A percentile compares a stretch with the other conserved stretches of the same genome.
These are phyloP conservation scores for Populus tomentosa DNA, from an alignment of 441 rosid species.

Conservation along the genomic window DNA sequence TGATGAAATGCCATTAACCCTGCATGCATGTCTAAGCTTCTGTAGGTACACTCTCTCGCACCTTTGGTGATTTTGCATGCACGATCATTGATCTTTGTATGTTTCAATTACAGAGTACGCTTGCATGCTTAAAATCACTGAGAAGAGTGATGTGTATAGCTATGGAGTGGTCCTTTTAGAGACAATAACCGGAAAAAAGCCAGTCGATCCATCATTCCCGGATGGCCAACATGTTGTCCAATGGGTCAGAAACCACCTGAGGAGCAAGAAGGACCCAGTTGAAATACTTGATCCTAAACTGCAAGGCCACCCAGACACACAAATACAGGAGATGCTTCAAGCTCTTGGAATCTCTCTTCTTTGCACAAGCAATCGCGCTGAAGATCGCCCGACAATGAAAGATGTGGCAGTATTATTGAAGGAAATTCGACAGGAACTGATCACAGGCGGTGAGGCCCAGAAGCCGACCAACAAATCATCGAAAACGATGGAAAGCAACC, in stretches of 20 bases:
- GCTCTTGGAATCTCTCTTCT: conserved; percentile 64
- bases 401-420: conserved; percentile 58
- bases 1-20: not conserved
- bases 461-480: conserved; percentile 29
- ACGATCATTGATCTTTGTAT: too few relatives aligned
- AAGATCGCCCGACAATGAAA: conserved; percentile 72
- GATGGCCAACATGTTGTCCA: conserved; percentile 63
- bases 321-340: conserved; percentile 68
- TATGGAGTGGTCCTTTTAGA: conserved; percentile 69
- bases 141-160: conserved; percentile 66
- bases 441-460: conserved; percentile 30
- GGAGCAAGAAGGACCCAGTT: conserved; percentile 53
- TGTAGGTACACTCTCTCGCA: not conserved
- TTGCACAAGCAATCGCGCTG: conserved; percentile 56
- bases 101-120: conserved; percentile 45
- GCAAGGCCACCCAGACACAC: conserved; percentile 59
- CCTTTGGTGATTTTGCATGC: not conserved
- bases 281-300: conserved; percentile 55
- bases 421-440: conserved; percentile 49
- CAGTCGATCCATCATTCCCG: conserved; percentile 55
- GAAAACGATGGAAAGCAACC: conserved; percentile 19
- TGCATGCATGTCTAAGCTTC: not conserved
- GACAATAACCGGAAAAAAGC: conserved; percentile 57
- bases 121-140: conserved; percentile 51
- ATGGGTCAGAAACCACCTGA: conserved; percentile 62